phyloP scores from a whole-genome alignment of 2,329 filamentous ascomycete species.

The Monilinia polystroma region DNA sequence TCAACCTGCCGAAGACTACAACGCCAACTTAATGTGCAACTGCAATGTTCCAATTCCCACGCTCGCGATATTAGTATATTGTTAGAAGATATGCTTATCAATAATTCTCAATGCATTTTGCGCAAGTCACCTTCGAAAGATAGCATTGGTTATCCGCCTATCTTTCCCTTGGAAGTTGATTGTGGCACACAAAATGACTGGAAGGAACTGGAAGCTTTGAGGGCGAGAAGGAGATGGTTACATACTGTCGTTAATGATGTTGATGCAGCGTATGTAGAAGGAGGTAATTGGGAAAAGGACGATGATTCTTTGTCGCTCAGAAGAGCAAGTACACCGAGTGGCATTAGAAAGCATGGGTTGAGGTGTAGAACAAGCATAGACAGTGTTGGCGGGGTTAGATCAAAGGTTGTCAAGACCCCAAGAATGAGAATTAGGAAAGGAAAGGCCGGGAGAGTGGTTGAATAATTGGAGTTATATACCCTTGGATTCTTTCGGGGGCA shows the following conservation, averaged over 20 bases:
- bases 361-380: constrained; percentile 14
- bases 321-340: constrained; percentile 17
- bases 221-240: constrained; percentile 9
- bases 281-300: not conserved
- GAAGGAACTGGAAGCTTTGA: not conserved
- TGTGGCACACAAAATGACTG: not conserved
- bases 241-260: constrained; percentile 17
- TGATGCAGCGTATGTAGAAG: constrained; percentile 15
- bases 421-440: constrained; percentile 20
- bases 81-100: constrained; percentile 27
- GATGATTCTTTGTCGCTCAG: constrained; percentile 4
- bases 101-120: constrained; percentile 24
- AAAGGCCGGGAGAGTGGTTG: not conserved
- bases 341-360: constrained; percentile 14
- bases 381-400: not conserved
- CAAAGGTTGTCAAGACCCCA: constrained; percentile 1
- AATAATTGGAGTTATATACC: not conserved
- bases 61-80: constrained; percentile 25
- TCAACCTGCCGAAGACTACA: constrained; percentile 25
- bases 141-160: not conserved
- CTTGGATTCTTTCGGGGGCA: not conserved
- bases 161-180: not conserved
- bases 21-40: constrained; percentile 27
- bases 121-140: constrained; percentile 5
- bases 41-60: constrained; percentile 24